phyloP scores from a whole-genome alignment of 208 protist genomes.

The Leishmania turanica region DNA sequence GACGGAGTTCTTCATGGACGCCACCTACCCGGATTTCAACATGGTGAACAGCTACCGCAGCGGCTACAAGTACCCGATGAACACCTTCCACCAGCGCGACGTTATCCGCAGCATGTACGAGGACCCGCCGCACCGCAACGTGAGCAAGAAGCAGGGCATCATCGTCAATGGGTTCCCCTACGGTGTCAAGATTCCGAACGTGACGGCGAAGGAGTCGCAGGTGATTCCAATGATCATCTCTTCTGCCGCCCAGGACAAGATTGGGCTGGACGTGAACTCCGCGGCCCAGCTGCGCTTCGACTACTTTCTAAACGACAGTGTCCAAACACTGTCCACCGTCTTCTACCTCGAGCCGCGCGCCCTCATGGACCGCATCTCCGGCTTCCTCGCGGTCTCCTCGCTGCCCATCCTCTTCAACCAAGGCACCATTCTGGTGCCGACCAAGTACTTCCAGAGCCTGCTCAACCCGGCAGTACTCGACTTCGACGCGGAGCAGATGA shows the following conservation, averaged over 20 bases:
- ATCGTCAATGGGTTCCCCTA: slow-evolving; percentile 28
- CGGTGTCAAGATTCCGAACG: slow-evolving; percentile 5
- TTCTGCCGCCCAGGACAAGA: slow-evolving; percentile 24
- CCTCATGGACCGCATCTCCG: slow-evolving; percentile 84
- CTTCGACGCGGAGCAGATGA: slow-evolving; percentile 13
- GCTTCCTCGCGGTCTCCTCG: slow-evolving; percentile 82
- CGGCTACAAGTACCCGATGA: slow-evolving; percentile 40
- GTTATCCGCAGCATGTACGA: slow-evolving; percentile 75
- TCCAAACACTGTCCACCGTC: slow-evolving; percentile 17
- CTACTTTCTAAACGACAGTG: slow-evolving; percentile 34
- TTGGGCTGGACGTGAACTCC: slow-evolving; percentile 39
- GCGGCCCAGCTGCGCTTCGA: slow-evolving; percentile 44
- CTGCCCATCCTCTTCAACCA: slow-evolving; percentile 35
- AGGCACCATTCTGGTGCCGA: slow-evolving; percentile 73
- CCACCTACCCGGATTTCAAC: slow-evolving; percentile 61
- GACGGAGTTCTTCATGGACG: slow-evolving; percentile 54
- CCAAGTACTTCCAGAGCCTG: slow-evolving; percentile 48
- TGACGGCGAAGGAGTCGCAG: slow-evolving; percentile 26
- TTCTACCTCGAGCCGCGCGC: slow-evolving; percentile 67
- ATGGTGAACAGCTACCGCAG: slow-evolving; percentile 41
- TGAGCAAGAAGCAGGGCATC: not conserved
- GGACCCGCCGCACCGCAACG: slow-evolving; percentile 5
- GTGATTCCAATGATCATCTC: slow-evolving; percentile 44
- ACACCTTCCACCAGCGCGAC: slow-evolving; percentile 38
- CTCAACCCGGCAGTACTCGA: slow-evolving; percentile 54